phyloP scores from a whole-genome alignment of 768 basidiomycete species.

The Baorangia bicolor region DNA sequence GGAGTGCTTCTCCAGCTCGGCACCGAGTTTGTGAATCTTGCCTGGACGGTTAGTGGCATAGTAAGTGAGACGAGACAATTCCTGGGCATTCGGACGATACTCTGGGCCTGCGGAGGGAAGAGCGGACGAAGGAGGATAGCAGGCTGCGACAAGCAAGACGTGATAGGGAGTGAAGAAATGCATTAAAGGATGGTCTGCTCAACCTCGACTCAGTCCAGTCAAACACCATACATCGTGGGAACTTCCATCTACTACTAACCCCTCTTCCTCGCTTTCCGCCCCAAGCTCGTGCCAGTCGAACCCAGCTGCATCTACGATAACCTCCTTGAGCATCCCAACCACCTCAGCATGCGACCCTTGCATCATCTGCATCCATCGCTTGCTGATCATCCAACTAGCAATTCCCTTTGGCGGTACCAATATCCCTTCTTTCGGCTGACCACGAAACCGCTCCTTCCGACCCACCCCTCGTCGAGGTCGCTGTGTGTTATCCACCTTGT shows the following conservation, averaged over 20 bases:
- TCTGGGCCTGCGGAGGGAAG: constrained; percentile 74
- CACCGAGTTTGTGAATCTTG: constrained; percentile 74
- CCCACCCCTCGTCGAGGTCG: constrained; percentile 60
- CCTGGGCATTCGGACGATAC: constrained; percentile 79
- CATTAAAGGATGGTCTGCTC: too few relatives aligned
- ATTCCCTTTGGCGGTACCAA: constrained; percentile 62
- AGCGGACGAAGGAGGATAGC: constrained; percentile 79
- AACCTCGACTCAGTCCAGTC: too few relatives aligned
- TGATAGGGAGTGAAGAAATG: constrained; percentile 81
- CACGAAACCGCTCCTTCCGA: constrained; percentile 52
- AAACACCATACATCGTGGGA: constrained; percentile 24
- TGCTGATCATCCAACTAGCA: constrained; percentile 75
- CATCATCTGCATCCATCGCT: constrained; percentile 53
- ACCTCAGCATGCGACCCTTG: constrained; percentile 49
- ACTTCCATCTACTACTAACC: constrained; percentile 31
- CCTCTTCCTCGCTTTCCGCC: constrained; percentile 46
- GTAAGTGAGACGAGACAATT: constrained; percentile 81
- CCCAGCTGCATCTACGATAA: constrained; percentile 46
- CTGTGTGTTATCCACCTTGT: constrained; percentile 41
- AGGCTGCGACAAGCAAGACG: constrained; percentile 78
- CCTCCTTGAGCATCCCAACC: constrained; percentile 38
- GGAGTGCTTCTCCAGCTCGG: constrained; percentile 75
- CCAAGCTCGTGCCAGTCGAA: constrained; percentile 56
- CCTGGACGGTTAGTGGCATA: constrained; percentile 83
- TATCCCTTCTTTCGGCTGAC: constrained; percentile 55